Percentiles rank a stretch among this genome's conserved stretches.
Evolutionary conservation across 495 filamentous ascomycete genomes (phyloP).

Genomic region (Polyplosphaeria fusca): DNA sequence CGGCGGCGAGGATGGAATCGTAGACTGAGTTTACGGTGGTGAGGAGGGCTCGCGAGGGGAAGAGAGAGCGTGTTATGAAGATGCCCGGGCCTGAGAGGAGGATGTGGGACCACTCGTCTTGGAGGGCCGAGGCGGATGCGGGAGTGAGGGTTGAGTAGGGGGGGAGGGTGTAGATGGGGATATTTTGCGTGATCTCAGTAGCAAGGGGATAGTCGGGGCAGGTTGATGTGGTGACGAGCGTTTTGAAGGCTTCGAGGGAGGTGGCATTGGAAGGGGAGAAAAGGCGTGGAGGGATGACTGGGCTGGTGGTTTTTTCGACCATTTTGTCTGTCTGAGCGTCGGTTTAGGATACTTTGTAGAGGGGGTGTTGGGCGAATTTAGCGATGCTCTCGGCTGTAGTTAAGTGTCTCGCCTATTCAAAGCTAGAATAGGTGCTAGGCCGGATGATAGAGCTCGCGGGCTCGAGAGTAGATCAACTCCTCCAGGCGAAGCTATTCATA

Average conservation of each 20-base stretch:
- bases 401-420: no score
- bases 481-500: no score
- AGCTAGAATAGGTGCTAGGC: no score
- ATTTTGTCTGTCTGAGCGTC: neutral
- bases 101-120: conserved; percentile 57
- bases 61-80: conserved; percentile 51
- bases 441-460: no score
- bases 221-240: conserved; percentile 45
- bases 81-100: conserved; percentile 52
- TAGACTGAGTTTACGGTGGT: conserved; percentile 45
- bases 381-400: no score
- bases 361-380: no score
- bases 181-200: conserved; percentile 43
- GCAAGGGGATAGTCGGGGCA: conserved; percentile 47
- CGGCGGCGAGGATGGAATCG: conserved; percentile 46
- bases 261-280: conserved; percentile 27
- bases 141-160: conserved; percentile 33
- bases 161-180: conserved; percentile 53
- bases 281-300: conserved; percentile 17
- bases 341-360: neutral
- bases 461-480: no score
- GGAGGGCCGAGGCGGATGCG: conserved; percentile 38
- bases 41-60: conserved; percentile 38
- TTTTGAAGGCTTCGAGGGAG: conserved; percentile 40
- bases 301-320: neutral